phyloP scores from a whole-genome alignment of 2,329 filamentous ascomycete species.

The Penicillium sp. region DNA sequence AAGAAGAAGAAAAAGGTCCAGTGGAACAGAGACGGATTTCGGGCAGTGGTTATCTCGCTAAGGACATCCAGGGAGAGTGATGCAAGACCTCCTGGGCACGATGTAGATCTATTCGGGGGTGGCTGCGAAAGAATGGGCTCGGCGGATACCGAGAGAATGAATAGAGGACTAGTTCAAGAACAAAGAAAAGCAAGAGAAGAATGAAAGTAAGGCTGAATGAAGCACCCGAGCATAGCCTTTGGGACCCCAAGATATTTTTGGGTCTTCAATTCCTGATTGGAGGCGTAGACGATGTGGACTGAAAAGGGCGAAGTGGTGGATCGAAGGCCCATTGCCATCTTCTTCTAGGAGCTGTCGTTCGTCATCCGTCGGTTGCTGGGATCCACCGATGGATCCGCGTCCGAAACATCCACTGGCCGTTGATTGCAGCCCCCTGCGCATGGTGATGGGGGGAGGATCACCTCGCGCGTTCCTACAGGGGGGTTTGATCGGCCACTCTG shows the following conservation, averaged over 20 bases:
- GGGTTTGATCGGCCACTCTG: background rate
- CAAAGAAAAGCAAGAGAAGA: background rate
- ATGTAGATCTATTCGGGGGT: conserved; percentile 4
- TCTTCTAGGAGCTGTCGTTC: conserved; percentile 15
- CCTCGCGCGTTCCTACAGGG: background rate
- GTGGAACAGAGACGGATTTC: background rate
- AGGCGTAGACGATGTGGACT: conserved; percentile 12
- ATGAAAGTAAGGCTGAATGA: background rate
- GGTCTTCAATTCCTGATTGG: conserved; percentile 21
- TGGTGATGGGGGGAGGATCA: background rate
- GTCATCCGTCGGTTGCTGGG: conserved; percentile 12
- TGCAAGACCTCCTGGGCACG: conserved; percentile 13
- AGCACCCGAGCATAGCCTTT: conserved; percentile 10
- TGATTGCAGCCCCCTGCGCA: conserved; percentile 3
- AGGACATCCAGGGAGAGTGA: conserved; percentile 11
- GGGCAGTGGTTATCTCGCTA: conserved; percentile 2
- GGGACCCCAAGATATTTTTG: conserved; percentile 23
- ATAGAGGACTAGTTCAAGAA: background rate
- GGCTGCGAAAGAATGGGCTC: background rate
- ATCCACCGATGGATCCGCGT: conserved; percentile 17
- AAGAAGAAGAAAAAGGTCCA: background rate
- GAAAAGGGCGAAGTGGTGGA: conserved; percentile 10
- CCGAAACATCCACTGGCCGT: conserved; percentile 9
- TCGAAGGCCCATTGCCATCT: conserved; percentile 8
- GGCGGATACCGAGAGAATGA: background rate